Evolutionary conservation across 305 asterid genomes (phyloP).

Genomic region (Petunia hybrid): DNA sequence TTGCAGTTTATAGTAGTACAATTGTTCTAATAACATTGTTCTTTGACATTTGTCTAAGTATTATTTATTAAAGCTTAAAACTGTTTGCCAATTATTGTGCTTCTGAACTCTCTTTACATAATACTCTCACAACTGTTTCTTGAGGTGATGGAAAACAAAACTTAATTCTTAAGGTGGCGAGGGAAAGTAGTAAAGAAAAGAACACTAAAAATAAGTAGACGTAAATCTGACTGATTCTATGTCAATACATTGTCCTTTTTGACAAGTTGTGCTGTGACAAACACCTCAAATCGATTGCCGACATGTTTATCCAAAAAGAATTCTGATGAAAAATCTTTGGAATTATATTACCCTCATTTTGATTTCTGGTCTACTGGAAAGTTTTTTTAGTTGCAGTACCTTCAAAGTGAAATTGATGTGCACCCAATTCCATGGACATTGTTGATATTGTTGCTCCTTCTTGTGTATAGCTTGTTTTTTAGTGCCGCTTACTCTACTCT

Average conservation of each 20-base stretch:
- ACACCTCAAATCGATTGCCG: neutral
- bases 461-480: constrained; percentile 23
- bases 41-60: neutral
- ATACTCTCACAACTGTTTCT: neutral
- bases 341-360: neutral
- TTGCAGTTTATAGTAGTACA: neutral
- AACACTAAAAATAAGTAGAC: neutral
- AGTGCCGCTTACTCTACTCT: constrained; percentile 8
- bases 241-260: constrained; percentile 7
- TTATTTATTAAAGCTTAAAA: constrained; percentile 17
- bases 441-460: constrained; percentile 25
- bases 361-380: constrained; percentile 28
- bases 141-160: neutral
- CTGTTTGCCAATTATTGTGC: neutral
- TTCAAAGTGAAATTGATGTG: constrained; percentile 27
- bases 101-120: neutral
- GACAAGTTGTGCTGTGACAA: constrained; percentile 27
- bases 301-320: neutral
- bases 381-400: neutral
- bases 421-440: constrained; percentile 22
- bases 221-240: constrained; percentile 12
- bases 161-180: neutral
- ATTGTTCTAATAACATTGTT: constrained; percentile 1
- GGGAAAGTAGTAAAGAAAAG: neutral
- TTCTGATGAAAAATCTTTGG: constrained; percentile 26